A percentile compares a stretch with the other conserved stretches of the same genome.
These are phyloP conservation scores for Flammula alnicola DNA, from an alignment of 1,284 basidiomycete genomes.

Conservation along the genomic window DNA sequence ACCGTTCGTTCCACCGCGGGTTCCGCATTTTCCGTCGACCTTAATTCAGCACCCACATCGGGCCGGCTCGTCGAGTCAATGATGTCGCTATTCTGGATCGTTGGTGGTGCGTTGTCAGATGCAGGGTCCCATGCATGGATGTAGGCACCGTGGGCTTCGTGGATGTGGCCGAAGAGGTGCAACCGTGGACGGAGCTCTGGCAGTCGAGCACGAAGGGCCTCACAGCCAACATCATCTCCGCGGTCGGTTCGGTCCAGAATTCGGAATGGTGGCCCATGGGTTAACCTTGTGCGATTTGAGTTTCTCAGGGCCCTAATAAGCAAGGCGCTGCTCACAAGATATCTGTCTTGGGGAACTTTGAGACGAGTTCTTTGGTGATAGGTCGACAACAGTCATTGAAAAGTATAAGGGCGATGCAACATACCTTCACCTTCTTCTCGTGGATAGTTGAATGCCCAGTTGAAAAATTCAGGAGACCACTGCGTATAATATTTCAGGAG, in stretches of 20 bases:
- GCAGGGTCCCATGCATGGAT: constrained; percentile 40
- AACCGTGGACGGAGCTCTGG: constrained; percentile 45
- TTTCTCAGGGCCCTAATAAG: neutral
- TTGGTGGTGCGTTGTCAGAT: constrained; percentile 13
- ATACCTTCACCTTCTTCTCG: constrained; percentile 38
- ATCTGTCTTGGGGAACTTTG: constrained; percentile 53
- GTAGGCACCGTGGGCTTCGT: constrained; percentile 60
- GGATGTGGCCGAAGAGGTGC: constrained; percentile 71
- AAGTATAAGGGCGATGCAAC: constrained; percentile 1
- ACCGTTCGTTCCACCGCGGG: constrained; percentile 34
- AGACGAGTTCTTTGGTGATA: constrained; percentile 47
- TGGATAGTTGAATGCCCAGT: constrained; percentile 46
- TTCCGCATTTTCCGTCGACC: constrained; percentile 6
- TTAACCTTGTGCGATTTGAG: constrained; percentile 45
- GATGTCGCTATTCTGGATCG: constrained; percentile 26
- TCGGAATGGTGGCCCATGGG: constrained; percentile 62
- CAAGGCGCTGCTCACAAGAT: constrained; percentile 45
- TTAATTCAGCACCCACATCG: constrained; percentile 3
- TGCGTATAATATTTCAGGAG: constrained; percentile 23
- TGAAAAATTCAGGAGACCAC: constrained; percentile 50
- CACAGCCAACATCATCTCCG: constrained; percentile 50
- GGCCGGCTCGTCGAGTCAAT: constrained; percentile 6
- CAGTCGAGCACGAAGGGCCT: constrained; percentile 44
- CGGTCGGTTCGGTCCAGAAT: constrained; percentile 48
- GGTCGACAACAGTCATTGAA: too few relatives aligned